Conservation (phyloP, 805 yeast genomes). For the Monosporozyma unispora region DNA sequence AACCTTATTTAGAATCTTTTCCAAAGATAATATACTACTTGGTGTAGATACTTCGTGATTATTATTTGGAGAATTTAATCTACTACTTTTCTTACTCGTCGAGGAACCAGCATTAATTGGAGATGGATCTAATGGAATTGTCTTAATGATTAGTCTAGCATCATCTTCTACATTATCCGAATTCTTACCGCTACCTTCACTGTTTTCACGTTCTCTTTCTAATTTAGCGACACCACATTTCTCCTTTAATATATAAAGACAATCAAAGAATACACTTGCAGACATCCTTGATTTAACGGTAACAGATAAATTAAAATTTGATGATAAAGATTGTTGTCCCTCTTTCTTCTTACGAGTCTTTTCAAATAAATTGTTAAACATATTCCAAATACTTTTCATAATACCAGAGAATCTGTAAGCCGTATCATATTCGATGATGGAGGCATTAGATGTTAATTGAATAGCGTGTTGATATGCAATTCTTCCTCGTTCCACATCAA, state of each 20-base stretch:
- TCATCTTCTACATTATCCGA: constrained; percentile 27
- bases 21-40: constrained; percentile 2
- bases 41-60: neutral
- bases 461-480: constrained; percentile 60
- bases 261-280: constrained; percentile 87
- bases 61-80: constrained; percentile 11
- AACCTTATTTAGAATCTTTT: neutral
- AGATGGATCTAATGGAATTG: constrained; percentile 75
- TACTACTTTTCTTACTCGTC: constrained; percentile 11
- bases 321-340: neutral
- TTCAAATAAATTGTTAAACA: constrained; percentile 59
- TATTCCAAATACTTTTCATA: constrained; percentile 88
- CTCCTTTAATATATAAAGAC: constrained; percentile 73
- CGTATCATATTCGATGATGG: constrained; percentile 83
- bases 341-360: constrained; percentile 18
- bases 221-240: constrained; percentile 78
- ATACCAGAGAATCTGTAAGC: constrained; percentile 89
- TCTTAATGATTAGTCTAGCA: constrained; percentile 65
- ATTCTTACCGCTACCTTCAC: constrained; percentile 8
- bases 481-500: constrained; percentile 67
- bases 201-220: constrained; percentile 26
- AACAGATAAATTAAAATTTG: constrained; percentile 35
- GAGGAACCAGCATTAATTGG: constrained; percentile 42
- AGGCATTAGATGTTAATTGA: constrained; percentile 61
- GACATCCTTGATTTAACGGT: constrained; percentile 77